Evolutionary conservation across 2,329 filamentous ascomycete genomes (phyloP).

Genomic region (Fusarium continuum): DNA sequence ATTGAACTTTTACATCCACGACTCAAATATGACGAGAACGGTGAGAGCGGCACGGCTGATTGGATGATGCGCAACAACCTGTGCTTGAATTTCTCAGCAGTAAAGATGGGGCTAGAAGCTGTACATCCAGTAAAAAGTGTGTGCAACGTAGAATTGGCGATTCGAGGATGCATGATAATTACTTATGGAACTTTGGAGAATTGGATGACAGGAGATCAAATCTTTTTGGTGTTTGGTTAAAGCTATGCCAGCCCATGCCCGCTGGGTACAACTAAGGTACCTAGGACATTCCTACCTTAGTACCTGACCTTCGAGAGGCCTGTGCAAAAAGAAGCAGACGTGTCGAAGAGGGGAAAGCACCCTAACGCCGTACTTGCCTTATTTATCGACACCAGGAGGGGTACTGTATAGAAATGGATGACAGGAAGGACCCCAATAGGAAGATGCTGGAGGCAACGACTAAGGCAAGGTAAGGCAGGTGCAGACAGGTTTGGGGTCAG

Average conservation of each 20-base stretch:
- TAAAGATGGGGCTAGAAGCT: conserved; percentile 21
- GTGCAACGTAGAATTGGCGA: conserved; percentile 3
- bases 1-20: conserved; percentile 10
- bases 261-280: conserved; percentile 6
- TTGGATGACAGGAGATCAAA: conserved; percentile 6
- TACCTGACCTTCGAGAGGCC: conserved; percentile 8
- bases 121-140: conserved; percentile 5
- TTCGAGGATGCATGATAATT: background rate
- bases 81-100: conserved; percentile 15
- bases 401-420: conserved; percentile 23
- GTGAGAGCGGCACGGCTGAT: conserved; percentile 42
- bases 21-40: conserved; percentile 32
- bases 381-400: conserved; percentile 21
- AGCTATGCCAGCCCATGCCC: too few species aligned
- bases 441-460: conserved; percentile 41
- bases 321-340: conserved; percentile 19
- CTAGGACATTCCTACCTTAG: too few species aligned
- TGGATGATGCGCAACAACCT: conserved; percentile 26
- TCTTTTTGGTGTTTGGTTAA: conserved; percentile 1
- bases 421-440: conserved; percentile 28
- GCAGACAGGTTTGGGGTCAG: conserved; percentile 36
- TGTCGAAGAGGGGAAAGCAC: conserved; percentile 31
- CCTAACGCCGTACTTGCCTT: conserved; percentile 20
- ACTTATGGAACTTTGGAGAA: conserved; percentile 11
- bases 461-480: conserved; percentile 31